These are phyloP conservation scores for Paraconiothyrium sp. DNA, from an alignment of 2,329 filamentous ascomycete genomes.

Conservation along the genomic window DNA sequence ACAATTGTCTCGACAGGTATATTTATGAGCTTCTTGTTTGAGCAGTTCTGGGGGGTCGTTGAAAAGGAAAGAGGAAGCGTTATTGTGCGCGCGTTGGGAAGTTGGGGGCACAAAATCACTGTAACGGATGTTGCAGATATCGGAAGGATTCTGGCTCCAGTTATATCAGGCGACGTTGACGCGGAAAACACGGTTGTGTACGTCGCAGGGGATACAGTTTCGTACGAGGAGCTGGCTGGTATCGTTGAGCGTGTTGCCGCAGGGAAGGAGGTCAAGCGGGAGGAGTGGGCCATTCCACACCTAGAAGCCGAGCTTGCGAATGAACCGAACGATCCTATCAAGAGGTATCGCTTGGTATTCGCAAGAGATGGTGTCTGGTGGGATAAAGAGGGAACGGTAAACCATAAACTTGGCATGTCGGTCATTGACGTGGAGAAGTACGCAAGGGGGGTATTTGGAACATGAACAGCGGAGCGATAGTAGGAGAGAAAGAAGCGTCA, in stretches of 20 bases:
- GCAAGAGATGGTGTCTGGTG: slow-evolving; percentile 68
- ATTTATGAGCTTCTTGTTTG: slow-evolving; percentile 76
- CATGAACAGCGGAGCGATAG: slow-evolving; percentile 16
- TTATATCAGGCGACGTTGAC: slow-evolving; percentile 53
- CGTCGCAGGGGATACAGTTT: slow-evolving; percentile 70
- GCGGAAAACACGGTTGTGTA: slow-evolving; percentile 60
- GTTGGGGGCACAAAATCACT: slow-evolving; percentile 70
- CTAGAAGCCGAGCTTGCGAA: slow-evolving; percentile 58
- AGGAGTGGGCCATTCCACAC: slow-evolving; percentile 60
- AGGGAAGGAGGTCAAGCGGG: slow-evolving; percentile 56
- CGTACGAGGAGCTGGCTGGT: slow-evolving; percentile 64
- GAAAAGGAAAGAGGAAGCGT: slow-evolving; percentile 46
- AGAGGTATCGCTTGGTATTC: slow-evolving; percentile 71
- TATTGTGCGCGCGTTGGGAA: slow-evolving; percentile 64
- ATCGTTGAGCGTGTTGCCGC: slow-evolving; percentile 58
- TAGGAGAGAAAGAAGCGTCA: neutral
- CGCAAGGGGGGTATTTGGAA: slow-evolving; percentile 28
- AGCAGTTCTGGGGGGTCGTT: slow-evolving; percentile 70
- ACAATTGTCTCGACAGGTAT: slow-evolving; percentile 73
- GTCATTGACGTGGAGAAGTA: slow-evolving; percentile 57
- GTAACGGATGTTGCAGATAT: slow-evolving; percentile 72
- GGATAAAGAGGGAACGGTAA: slow-evolving; percentile 64
- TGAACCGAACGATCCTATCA: slow-evolving; percentile 60
- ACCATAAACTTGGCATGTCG: slow-evolving; percentile 59
- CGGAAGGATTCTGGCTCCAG: slow-evolving; percentile 66